Conservation (phyloP, 192 early-diverging fungal species). For the Coemansia sp. region DNA sequence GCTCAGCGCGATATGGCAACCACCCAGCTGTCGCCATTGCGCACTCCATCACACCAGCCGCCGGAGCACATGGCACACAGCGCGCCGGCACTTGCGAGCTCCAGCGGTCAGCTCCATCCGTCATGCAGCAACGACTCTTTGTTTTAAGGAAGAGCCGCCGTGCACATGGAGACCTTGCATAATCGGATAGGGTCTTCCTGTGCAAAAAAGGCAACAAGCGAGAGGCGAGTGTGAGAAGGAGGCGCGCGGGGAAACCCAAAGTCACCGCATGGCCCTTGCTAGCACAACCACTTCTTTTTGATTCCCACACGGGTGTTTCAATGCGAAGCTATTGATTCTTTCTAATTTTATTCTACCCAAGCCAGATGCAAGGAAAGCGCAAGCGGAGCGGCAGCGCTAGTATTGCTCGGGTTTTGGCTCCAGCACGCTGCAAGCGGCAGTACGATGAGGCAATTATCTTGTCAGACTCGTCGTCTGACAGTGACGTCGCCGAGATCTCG, state of each 20-base stretch:
- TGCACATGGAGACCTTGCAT: background rate
- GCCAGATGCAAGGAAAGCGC: background rate
- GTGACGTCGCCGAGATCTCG: background rate
- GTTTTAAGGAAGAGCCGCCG: too few species aligned
- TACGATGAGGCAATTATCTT: background rate
- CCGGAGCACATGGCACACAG: background rate
- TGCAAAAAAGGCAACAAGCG: too few species aligned
- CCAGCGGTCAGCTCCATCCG: background rate
- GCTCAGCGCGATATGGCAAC: background rate
- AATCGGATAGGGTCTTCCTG: background rate
- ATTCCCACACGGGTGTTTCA: background rate
- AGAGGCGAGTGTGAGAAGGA: too few species aligned
- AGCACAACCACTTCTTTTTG: background rate
- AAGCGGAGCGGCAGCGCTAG: background rate
- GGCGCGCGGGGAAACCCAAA: constrained; percentile 1
- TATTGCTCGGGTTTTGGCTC: background rate
- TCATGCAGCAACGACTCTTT: background rate
- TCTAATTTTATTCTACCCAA: background rate
- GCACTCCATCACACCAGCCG: background rate
- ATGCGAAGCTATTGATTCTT: too few species aligned
- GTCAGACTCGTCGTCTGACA: background rate
- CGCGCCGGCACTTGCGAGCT: background rate
- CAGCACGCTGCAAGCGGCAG: background rate
- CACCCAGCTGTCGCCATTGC: background rate
- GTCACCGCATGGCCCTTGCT: background rate